phyloP scores from a whole-genome alignment of 2,329 filamentous ascomycete genomes.

The Coccinonectria pachysandricola region DNA sequence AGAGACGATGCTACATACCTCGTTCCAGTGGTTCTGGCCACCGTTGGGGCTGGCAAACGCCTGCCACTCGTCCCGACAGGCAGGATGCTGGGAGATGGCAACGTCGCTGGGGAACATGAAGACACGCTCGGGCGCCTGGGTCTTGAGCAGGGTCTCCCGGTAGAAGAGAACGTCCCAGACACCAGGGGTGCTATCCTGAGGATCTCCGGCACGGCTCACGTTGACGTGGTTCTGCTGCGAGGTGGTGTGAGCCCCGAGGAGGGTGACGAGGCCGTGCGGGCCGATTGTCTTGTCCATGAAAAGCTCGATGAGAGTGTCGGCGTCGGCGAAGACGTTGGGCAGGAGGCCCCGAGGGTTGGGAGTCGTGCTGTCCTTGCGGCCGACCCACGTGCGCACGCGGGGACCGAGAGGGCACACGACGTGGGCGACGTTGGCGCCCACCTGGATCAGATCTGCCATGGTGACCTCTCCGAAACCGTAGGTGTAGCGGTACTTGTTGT shows the following conservation, averaged over 20 bases:
- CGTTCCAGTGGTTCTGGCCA: slow-evolving; percentile 31
- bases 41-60: slow-evolving; percentile 24
- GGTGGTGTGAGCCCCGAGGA: slow-evolving; percentile 44
- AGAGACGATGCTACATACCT: slow-evolving; percentile 19
- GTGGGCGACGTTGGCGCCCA: slow-evolving; percentile 39
- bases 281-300: slow-evolving; percentile 45
- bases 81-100: slow-evolving; percentile 26
- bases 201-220: slow-evolving; percentile 26
- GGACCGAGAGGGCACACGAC: slow-evolving; percentile 36
- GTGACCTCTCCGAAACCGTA: slow-evolving; percentile 29
- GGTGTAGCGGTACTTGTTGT: slow-evolving; percentile 27
- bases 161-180: slow-evolving; percentile 45
- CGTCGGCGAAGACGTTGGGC: slow-evolving; percentile 31
- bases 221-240: slow-evolving; percentile 39
- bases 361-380: slow-evolving; percentile 34
- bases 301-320: slow-evolving; percentile 36
- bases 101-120: slow-evolving; percentile 33
- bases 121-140: slow-evolving; percentile 24
- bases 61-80: slow-evolving; percentile 27
- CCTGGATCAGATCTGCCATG: slow-evolving; percentile 45
- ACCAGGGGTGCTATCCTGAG: slow-evolving; percentile 42
- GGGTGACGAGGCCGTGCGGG: slow-evolving; percentile 38
- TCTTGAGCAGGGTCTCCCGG: slow-evolving; percentile 25
- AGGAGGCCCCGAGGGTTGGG: slow-evolving; percentile 31
- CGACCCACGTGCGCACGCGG: slow-evolving; percentile 39